phyloP scores from a whole-genome alignment of 1,284 basidiomycete genomes.

The Clitocybe nebularis region DNA sequence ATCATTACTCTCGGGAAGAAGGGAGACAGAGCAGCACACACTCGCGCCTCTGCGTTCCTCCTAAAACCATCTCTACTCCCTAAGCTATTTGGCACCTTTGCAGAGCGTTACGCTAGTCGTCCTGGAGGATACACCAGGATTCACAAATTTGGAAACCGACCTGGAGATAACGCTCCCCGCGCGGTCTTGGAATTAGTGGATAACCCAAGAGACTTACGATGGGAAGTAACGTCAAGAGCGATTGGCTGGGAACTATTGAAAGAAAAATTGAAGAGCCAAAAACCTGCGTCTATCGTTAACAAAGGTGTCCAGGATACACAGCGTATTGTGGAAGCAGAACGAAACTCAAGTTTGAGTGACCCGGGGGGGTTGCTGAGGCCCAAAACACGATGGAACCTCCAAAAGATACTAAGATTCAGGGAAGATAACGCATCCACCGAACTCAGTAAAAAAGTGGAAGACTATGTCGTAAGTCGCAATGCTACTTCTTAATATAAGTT shows the following conservation, averaged over 20 bases:
- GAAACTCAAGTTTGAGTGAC: conserved; percentile 30
- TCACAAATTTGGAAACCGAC: conserved; percentile 83
- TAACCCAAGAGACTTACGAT: conserved; percentile 85
- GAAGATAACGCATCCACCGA: conserved; percentile 35
- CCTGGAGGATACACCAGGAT: conserved; percentile 96
- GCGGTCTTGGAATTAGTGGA: conserved; percentile 95
- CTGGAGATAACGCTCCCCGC: conserved; percentile 90
- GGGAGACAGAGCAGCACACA: conserved; percentile 60
- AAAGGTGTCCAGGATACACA: conserved; percentile 44
- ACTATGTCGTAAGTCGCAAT: conserved; percentile 43
- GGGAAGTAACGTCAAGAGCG: conserved; percentile 81
- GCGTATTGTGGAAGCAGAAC: conserved; percentile 46
- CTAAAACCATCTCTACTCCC: conserved; percentile 68
- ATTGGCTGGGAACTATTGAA: conserved; percentile 76
- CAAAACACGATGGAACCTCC: conserved; percentile 65
- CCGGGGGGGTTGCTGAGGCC: conserved; percentile 45
- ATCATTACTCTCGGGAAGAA: conserved; percentile 89
- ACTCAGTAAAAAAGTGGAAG: conserved; percentile 41
- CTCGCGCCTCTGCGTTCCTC: conserved; percentile 72
- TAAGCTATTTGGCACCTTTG: conserved; percentile 81
- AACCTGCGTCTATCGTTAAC: conserved; percentile 45
- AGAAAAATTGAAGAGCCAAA: conserved; percentile 43
- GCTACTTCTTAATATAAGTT: conserved; percentile 8
- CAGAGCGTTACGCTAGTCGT: conserved; percentile 77
- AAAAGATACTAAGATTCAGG: conserved; percentile 62